Evolutionary conservation across 169 alveolate species (phyloP).

Genomic region (Plasmodium vinckei): DNA sequence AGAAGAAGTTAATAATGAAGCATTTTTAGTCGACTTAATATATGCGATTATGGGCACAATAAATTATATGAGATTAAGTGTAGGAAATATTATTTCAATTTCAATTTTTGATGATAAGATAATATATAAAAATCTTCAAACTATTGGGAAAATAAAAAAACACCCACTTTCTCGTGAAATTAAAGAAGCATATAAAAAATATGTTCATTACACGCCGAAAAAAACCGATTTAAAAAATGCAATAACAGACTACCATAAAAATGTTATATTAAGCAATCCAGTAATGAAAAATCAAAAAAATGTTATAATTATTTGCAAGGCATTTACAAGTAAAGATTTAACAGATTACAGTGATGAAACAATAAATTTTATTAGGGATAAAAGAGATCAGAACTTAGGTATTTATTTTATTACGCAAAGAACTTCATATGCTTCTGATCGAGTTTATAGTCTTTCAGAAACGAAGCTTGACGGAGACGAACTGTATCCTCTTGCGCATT

Average conservation of each 20-base stretch:
- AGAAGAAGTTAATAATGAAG: neutral
- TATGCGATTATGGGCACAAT: conserved; percentile 1
- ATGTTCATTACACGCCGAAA: neutral
- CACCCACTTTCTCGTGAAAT: neutral
- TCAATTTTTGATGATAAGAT: conserved; percentile 37
- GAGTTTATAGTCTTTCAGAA: conserved; percentile 17
- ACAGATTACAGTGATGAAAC: conserved; percentile 38
- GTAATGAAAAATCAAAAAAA: neutral
- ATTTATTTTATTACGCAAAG: conserved; percentile 20
- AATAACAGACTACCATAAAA: conserved; percentile 44
- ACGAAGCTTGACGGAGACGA: neutral
- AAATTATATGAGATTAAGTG: neutral
- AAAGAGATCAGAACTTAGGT: conserved; percentile 35
- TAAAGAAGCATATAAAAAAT: neutral
- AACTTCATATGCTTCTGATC: neutral
- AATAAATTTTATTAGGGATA: conserved; percentile 45
- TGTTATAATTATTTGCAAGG: conserved; percentile 39
- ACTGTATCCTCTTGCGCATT: conserved; percentile 24
- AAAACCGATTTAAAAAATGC: conserved; percentile 18
- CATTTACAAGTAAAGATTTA: neutral
- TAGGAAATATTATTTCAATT: neutral
- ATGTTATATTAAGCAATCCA: conserved; percentile 21
- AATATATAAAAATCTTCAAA: conserved; percentile 18
- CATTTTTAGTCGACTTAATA: neutral
- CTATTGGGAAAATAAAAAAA: neutral